phyloP scores from a whole-genome alignment of 202 grass and related monocot genomes.

The Saccharum hybrid region DNA sequence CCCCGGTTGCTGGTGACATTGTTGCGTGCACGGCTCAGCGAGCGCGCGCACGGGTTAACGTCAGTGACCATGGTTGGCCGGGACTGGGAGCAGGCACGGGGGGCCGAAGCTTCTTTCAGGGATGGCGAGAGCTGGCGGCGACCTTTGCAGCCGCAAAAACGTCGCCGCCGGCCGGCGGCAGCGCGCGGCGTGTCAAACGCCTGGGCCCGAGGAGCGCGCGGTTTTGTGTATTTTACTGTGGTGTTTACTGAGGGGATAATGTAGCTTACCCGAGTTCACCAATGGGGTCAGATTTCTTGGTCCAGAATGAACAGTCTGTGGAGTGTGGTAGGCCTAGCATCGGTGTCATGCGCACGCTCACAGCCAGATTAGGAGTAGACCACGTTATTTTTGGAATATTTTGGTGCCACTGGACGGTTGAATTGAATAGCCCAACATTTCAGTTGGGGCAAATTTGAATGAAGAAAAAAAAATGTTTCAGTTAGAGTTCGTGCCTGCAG shows the following conservation, averaged over 20 bases:
- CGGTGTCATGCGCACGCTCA: background rate
- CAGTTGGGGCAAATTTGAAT: background rate
- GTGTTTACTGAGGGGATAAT: conserved; percentile 11
- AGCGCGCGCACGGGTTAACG: background rate
- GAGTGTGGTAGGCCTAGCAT: conserved; percentile 1
- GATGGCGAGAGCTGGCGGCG: conserved; percentile 22
- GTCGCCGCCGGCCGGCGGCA: conserved; percentile 1
- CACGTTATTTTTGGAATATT: background rate
- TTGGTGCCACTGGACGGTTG: background rate
- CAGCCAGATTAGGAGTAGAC: conserved; percentile 27
- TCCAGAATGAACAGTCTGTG: background rate
- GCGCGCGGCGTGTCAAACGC: no score
- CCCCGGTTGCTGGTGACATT: no score
- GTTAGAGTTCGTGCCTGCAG: background rate
- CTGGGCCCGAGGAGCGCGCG: background rate
- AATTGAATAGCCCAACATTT: background rate
- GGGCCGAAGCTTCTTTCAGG: conserved; percentile 31
- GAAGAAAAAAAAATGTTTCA: background rate
- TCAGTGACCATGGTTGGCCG: background rate
- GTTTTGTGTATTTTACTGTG: conserved; percentile 14
- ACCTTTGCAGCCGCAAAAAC: conserved; percentile 40
- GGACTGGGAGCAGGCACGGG: background rate
- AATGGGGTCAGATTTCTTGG: conserved; percentile 13
- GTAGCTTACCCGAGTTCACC: conserved; percentile 1
- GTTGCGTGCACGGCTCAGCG: conserved; percentile 61